Percentiles rank a stretch among this genome's conserved stretches.
Evolutionary conservation across 2,329 filamentous ascomycete genomes (phyloP).

Genomic region (Penicillium concentricum): DNA sequence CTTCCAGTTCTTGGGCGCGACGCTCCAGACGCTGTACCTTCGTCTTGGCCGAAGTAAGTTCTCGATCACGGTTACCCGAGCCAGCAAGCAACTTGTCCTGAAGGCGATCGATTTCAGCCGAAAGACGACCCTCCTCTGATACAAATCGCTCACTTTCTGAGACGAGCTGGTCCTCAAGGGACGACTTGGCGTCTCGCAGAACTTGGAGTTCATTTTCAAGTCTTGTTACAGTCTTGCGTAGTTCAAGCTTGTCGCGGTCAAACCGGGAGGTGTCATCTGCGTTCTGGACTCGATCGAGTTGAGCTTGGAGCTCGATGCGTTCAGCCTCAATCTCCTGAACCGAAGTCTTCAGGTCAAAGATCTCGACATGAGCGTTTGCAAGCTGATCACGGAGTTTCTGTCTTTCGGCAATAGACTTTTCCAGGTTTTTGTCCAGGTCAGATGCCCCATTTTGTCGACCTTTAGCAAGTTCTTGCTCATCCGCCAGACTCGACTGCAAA

Average conservation of each 20-base stretch:
- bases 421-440: slow-evolving; percentile 59
- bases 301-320: slow-evolving; percentile 64
- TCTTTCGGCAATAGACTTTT: slow-evolving; percentile 60
- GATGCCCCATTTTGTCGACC: slow-evolving; percentile 57
- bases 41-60: slow-evolving; percentile 55
- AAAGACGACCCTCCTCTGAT: slow-evolving; percentile 63
- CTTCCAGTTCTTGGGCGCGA: slow-evolving; percentile 50
- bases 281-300: slow-evolving; percentile 56
- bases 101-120: slow-evolving; percentile 50
- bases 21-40: slow-evolving; percentile 66
- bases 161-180: slow-evolving; percentile 63
- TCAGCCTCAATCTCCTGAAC: slow-evolving; percentile 62
- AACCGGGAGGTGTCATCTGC: slow-evolving; percentile 59
- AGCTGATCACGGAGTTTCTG: slow-evolving; percentile 64
- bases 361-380: slow-evolving; percentile 58
- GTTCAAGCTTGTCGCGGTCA: slow-evolving; percentile 67
- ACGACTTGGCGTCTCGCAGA: slow-evolving; percentile 63
- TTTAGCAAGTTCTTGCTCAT: slow-evolving; percentile 62
- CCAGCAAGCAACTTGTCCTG: slow-evolving; percentile 50
- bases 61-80: slow-evolving; percentile 47
- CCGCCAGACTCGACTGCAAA: slow-evolving; percentile 64
- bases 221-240: slow-evolving; percentile 66
- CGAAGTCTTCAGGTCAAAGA: slow-evolving; percentile 58
- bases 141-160: slow-evolving; percentile 65
- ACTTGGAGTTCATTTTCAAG: slow-evolving; percentile 66